phyloP scores from a whole-genome alignment of 2,329 filamentous ascomycete genomes.

The Monosporascus sp. region DNA sequence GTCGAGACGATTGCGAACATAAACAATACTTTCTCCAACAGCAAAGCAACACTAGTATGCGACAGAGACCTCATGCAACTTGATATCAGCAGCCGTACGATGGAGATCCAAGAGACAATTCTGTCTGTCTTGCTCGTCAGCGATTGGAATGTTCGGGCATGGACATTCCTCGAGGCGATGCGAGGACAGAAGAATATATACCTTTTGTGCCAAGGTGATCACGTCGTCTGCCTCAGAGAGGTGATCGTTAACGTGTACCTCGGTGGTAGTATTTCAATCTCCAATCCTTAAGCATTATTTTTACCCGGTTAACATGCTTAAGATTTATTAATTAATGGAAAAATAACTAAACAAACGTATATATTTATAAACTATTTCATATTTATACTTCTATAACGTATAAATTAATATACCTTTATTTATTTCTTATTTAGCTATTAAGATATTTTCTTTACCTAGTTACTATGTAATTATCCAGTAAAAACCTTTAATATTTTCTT shows the following conservation, averaged over 20 bases:
- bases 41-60: slow-evolving; percentile 15
- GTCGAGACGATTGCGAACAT: slow-evolving; percentile 19
- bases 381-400: too few species aligned
- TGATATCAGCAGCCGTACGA: slow-evolving; percentile 3
- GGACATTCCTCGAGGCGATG: slow-evolving; percentile 19
- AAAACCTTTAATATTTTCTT: too few species aligned
- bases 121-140: slow-evolving; percentile 17
- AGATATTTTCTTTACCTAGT: too few species aligned
- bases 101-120: slow-evolving; percentile 8
- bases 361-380: too few species aligned
- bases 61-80: slow-evolving; percentile 22
- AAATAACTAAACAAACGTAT: too few species aligned
- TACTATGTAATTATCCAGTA: too few species aligned
- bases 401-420: too few species aligned
- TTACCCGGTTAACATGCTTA: too few species aligned
- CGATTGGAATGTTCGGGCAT: slow-evolving; percentile 22
- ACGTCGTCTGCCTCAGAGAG: not conserved
- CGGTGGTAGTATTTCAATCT: too few species aligned
- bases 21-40: slow-evolving; percentile 16
- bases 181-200: not conserved
- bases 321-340: too few species aligned
- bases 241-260: not conserved
- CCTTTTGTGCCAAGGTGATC: not conserved
- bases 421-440: too few species aligned
- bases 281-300: too few species aligned